Base-by-base conservation (phyloP, 192 early-diverging fungal genomes). In the Oehlia diaphana region DNA sequence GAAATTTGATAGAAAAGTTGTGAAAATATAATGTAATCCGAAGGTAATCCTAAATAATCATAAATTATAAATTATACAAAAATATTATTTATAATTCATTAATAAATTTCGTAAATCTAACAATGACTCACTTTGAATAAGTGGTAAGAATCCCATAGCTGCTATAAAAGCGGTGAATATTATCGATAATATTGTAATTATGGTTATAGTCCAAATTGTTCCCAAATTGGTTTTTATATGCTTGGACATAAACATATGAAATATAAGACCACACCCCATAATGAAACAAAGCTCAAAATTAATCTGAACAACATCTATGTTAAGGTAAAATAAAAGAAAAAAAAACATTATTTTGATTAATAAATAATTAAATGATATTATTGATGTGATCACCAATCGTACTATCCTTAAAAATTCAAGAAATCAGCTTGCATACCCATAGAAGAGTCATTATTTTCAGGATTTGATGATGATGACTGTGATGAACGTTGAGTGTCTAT, bases 1-100 rank as follows among this genome's bases (percentile, higher is more conserved):
- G 81, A 58, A 14, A 78, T 12, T 49, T 87, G 86, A 35, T 84
- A 88, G 1, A 81, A 63, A 66, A 78, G 81, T 53, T 86, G 85
- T 10, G 77, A 78, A 58, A 78, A 78, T 47, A 78, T 33, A 53
- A 69, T 58, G 53, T 35, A 33, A 47, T 76, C 73, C 70, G 63
- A 77, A 44, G 79, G 78, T 23, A 77, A 68, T 65, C 31, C 67
- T 63, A 28, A 82, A 47, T 81, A 31, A 80, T 82, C 49, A 82
- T 81, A 79, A 82, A 79, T 16, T 81, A 82, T 81, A 79, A 82
- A 79, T 16, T 81, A 77, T 0, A 82, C 35, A 68, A 9, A 8
- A 42, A 76, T 39, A 82, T 82, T 53, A 85, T 64, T 79, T 68
- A 77, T 6, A 73, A 80, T 28, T 82, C 74, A 63, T 79, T 81